Evolutionary conservation across 2,329 filamentous ascomycete genomes (phyloP), one percentile per base, ranked within the genome.

Genomic region (Fusarium napiforme): DNA sequence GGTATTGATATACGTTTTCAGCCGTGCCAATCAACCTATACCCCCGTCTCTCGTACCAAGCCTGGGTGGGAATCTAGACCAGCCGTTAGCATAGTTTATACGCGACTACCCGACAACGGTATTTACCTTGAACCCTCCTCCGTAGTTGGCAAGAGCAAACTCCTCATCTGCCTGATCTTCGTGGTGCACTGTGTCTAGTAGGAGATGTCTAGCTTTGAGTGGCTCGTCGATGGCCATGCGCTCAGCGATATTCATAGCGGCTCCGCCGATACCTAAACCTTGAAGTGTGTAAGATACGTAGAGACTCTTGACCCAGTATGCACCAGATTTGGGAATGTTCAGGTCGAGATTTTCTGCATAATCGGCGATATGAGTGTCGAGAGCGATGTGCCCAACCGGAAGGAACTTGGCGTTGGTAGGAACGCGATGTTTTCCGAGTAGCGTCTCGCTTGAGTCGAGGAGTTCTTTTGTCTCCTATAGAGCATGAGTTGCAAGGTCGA

Each of bases 91-190:
- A 7, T 18, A 12, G 1, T 7, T 18, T 1, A 18, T n/a, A 11
- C 0, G 0, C 3, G 4, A 7, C 7, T n/a, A 32, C 14, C 2
- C 5, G 3, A 9, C 4, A 23, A 9, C 7, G 10, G 1, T 2
- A 23, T 3, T 7, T 34, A 34, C n/a, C 16, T 34, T 52, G 9
- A 52, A 36, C 14, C 2, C 4, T 11, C 30, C 47, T 8, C 47
- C 47, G 3, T 52, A 52, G 3, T 19, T n/a, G 9, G 47, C 30
- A 15, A 36, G 0, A 4, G 47, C 47, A 19, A 34, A 52, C 0
- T 52, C 30, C n/a, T 52, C 47, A 34, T 52, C 21, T 10, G 47
- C n/a, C 47, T 52, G 47, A 7, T 52, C 47, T 15, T 52, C 47
- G 16, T 52, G 47, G 18, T 52, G 47, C 9, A 52, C 30, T 3